phyloP scores from a whole-genome alignment of 1,284 basidiomycete genomes.

The Mycena citricolor region DNA sequence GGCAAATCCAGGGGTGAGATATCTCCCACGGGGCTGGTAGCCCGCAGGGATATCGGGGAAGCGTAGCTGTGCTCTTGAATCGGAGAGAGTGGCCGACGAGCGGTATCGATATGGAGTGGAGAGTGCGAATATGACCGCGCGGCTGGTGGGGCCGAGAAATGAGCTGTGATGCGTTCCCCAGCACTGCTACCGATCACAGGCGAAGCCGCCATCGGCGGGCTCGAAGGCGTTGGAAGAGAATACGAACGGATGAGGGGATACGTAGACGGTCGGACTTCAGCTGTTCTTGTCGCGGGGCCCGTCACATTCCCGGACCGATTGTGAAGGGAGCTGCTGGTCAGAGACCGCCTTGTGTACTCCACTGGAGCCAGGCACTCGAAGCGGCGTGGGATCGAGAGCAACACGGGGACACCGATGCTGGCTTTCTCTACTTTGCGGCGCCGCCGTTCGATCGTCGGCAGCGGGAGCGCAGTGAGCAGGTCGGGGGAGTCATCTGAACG shows the following conservation, averaged over 20 bases:
- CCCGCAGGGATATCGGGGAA: slow-evolving; percentile 15
- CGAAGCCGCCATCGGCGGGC: slow-evolving; percentile 1
- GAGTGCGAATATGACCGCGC: slow-evolving; percentile 14
- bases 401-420: slow-evolving; percentile 12
- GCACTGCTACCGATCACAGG: no score
- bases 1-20: slow-evolving; percentile 13
- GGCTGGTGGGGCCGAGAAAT: slow-evolving; percentile 7
- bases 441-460: no score
- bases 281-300: no score
- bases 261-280: slow-evolving; percentile 1
- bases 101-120: slow-evolving; percentile 11
- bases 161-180: no score
- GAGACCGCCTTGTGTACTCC: background rate
- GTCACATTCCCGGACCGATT: slow-evolving; percentile 16
- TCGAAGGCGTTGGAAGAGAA: slow-evolving; percentile 16
- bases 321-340: slow-evolving; percentile 4
- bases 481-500: no score
- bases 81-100: slow-evolving; percentile 18
- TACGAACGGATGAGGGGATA: slow-evolving; percentile 23
- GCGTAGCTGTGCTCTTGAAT: slow-evolving; percentile 14
- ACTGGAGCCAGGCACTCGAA: slow-evolving; percentile 21
- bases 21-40: slow-evolving; percentile 7
- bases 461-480: no score
- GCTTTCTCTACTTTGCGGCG: slow-evolving; percentile 16
- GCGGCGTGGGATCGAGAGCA: slow-evolving; percentile 16